phyloP scores from a whole-genome alignment of 768 basidiomycete species.

The Termitomyces sp. region DNA sequence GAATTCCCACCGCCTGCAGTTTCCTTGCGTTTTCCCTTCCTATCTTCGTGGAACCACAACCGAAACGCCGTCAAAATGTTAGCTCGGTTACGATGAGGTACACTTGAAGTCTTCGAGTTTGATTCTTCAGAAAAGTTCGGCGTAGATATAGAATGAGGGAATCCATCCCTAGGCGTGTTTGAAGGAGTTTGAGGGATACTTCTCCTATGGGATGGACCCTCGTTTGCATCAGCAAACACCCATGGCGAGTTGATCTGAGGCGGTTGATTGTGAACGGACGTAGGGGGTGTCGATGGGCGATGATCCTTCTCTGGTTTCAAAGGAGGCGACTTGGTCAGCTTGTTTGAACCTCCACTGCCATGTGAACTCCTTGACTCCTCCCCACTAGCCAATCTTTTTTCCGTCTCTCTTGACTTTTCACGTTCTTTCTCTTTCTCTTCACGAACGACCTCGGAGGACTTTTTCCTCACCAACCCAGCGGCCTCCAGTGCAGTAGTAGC shows the following conservation, averaged over 20 bases:
- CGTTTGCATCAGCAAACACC: conserved; percentile 52
- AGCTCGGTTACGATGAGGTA: conserved; percentile 58
- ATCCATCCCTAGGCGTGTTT: conserved; percentile 46
- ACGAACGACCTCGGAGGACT: conserved; percentile 67
- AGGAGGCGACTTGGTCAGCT: conserved; percentile 68
- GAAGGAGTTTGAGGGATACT: conserved; percentile 34
- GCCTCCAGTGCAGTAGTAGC: conserved; percentile 90
- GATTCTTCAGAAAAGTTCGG: conserved; percentile 31
- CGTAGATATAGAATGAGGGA: conserved; percentile 40
- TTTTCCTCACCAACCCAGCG: conserved; percentile 79
- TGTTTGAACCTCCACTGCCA: conserved; percentile 53
- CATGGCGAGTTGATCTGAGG: conserved; percentile 63
- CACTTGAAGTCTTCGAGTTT: conserved; percentile 7
- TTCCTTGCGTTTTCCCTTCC: conserved; percentile 81
- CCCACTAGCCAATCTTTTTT: conserved; percentile 36
- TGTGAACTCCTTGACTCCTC: conserved; percentile 64
- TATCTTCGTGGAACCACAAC: conserved; percentile 90
- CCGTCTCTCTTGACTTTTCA: conserved; percentile 39
- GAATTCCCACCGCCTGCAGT: conserved; percentile 16
- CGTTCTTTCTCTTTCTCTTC: conserved; percentile 52
- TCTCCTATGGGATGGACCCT: conserved; percentile 26
- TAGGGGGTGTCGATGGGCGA: conserved; percentile 48
- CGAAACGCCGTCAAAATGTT: conserved; percentile 83
- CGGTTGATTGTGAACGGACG: conserved; percentile 34
- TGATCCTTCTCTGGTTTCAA: conserved; percentile 44